Conservation (phyloP, 2,329 filamentous ascomycete species). For the Beauveria caledonica region DNA sequence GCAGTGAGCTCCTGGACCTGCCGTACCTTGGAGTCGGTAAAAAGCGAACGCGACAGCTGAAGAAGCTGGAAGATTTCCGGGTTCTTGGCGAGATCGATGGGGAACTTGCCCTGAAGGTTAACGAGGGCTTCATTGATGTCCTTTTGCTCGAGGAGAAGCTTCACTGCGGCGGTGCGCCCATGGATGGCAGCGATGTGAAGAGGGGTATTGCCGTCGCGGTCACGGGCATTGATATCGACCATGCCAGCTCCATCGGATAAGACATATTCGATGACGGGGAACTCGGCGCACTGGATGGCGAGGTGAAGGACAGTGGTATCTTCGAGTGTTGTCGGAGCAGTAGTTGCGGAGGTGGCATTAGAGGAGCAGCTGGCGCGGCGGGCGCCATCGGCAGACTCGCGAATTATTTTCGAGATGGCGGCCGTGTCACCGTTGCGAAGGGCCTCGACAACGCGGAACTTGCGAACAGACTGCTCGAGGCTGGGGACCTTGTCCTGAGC, state of each 20-base stretch:
- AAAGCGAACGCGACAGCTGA: conserved; percentile 82
- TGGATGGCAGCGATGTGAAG: conserved; percentile 81
- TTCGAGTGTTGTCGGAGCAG: conserved; percentile 46
- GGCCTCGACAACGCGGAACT: conserved; percentile 91
- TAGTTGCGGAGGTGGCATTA: conserved; percentile 33
- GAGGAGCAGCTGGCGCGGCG: conserved; percentile 51
- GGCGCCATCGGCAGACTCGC: conserved; percentile 50
- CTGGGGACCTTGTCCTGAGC: conserved; percentile 40
- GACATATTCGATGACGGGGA: conserved; percentile 90
- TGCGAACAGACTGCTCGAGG: conserved; percentile 88
- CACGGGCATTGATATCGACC: conserved; percentile 80
- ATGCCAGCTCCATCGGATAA: conserved; percentile 60
- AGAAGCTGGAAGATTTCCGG: conserved; percentile 94
- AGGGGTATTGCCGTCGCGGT: conserved; percentile 90
- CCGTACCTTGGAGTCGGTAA: conserved; percentile 76
- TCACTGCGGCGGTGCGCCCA: conserved; percentile 72
- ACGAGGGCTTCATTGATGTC: conserved; percentile 81
- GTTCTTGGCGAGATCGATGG: conserved; percentile 81
- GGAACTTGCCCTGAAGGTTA: conserved; percentile 77
- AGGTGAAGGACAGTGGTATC: conserved; percentile 89
- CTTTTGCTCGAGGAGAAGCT: conserved; percentile 71
- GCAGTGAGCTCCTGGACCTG: conserved; percentile 75
- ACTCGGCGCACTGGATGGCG: conserved; percentile 90
- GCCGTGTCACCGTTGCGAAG: conserved; percentile 84
- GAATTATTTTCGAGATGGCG: conserved; percentile 78